Base-by-base conservation (phyloP, 768 basidiomycete genomes). In the Boletus pseudo-olivaceus region DNA sequence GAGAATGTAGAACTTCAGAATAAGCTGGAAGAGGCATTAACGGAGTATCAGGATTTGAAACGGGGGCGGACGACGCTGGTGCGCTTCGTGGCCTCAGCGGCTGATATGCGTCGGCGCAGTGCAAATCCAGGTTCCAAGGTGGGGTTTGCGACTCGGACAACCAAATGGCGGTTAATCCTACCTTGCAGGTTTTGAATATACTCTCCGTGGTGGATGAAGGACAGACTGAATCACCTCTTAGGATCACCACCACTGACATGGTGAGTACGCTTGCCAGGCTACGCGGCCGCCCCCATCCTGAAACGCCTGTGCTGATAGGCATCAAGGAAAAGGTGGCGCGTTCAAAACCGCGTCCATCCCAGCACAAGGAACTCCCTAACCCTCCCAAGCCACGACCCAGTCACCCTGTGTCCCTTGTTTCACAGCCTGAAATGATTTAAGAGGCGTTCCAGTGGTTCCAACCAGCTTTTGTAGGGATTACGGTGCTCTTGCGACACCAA, bases 1-100 rank as follows among this genome's bases (percentile, higher is more conserved):
- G 61, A 60, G 40, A 60, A 57, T 15, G 57, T 56, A 2, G 67
- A 69, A 6, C 55, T 67, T 2, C 60, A 53, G 42, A 63, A 57
- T 40, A 51, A 30, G 33, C 35, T 68, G 26, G 62, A 67, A 4
- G 62, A 67, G 45, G 42, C 48, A 2, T 10, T 47, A 48, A 60
- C 60, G 4, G 57, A 57, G 27, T 56, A 55, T 38, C 62, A 56
- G 19, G 67, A 67, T 30, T 34, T 67, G 37, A 68, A 53, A 27
- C 67, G 66, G 15, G 67, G 60, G 6, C 56, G 57, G 29, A 57
- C 54, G 23, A 53, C 41, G 12, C 49, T 62, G 37, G 41, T 59
- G 11, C 66, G 56, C 20, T 60, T 54, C 23, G 23, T 48, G 14
- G 51, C 44, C 34, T 34, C 20, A 2, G 5, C 10, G 20, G 32